Base-by-base conservation (phyloP, 768 basidiomycete species). In the Lentinula boryana region DNA sequence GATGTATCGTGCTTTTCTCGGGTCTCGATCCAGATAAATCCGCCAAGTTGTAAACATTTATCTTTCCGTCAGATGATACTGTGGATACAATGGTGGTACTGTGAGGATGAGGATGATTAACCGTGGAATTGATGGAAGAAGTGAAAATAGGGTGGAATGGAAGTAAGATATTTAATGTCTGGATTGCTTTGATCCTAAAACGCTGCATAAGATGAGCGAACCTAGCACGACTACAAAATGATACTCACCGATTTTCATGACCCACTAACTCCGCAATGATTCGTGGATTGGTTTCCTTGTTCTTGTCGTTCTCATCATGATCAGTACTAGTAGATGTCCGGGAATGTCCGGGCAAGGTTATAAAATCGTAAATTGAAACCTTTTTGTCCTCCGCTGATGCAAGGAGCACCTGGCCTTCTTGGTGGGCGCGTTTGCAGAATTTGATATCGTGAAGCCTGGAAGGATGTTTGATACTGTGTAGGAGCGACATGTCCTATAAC, bases 361-460 rank as follows among this genome's bases (percentile, higher is more conserved):
- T 33, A 91, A 32, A 63, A 52, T 82, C 80, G 73, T 95, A 98
- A 9, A 95, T 75, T 1, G 93, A 83, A 2, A 93, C 76, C 67
- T 91, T 91, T 65, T 89, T 93, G 70, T 98, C 94, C 74, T 99
- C 97, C 5, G 89, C 94, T 2, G 85, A 91, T 6, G 87, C 91
- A 55, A 96, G 78, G 6, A 98, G 75, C 35, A 95, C 70, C 66
- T 95, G 89, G 44, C 82, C 83, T 0, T 75, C 71, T 13, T 36
- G 31, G 16, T 27, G 15, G 8, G n/a, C 16, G 50, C 85, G 81
- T 64, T 79, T 79, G 68, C 82, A 85, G 74, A 98, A 98, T 56
- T 79, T 80, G 51, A 93, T 70, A 66, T 91, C 91, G 63, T 98
- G 95, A 64, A 98, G 81, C 7, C 97, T 85, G 5, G 92, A 86